Percentiles rank a stretch among this genome's conserved stretches.
Evolutionary conservation across 1,284 basidiomycete species (phyloP).

Genomic region (Termitomyces sp.): DNA sequence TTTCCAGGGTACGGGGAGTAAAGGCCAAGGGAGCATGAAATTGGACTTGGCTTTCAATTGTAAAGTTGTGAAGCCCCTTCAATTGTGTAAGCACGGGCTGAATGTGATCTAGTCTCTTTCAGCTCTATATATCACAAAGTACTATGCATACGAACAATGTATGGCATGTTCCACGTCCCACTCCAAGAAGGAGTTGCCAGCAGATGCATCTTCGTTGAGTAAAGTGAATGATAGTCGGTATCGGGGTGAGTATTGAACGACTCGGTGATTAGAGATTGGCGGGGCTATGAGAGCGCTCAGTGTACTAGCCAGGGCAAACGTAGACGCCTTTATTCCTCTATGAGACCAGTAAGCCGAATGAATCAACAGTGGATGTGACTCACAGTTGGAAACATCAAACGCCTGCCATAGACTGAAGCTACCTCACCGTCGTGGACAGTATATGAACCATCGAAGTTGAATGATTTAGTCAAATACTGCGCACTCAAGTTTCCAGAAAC

Average conservation of each 20-base stretch:
- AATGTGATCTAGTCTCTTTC: slow-evolving; percentile 56
- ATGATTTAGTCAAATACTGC: not conserved
- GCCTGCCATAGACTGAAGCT: slow-evolving; percentile 18
- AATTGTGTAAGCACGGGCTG: slow-evolving; percentile 61
- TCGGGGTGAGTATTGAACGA: slow-evolving; percentile 71
- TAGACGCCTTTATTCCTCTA: slow-evolving; percentile 4
- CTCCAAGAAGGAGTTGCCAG: slow-evolving; percentile 51
- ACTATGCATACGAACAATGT: slow-evolving; percentile 44
- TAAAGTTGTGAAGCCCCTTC: slow-evolving; percentile 78
- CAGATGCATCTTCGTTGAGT: slow-evolving; percentile 80
- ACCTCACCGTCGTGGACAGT: slow-evolving; percentile 13
- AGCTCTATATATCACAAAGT: slow-evolving; percentile 1
- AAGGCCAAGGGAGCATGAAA: slow-evolving; percentile 90
- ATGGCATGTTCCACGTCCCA: slow-evolving; percentile 75
- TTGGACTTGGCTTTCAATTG: slow-evolving; percentile 91
- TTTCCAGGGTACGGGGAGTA: slow-evolving; percentile 43
- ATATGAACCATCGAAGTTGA: slow-evolving; percentile 10
- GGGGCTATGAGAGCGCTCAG: slow-evolving; percentile 48
- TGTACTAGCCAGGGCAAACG: slow-evolving; percentile 30
- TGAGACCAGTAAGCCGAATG: not conserved
- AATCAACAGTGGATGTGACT: slow-evolving; percentile 7
- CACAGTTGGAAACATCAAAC: slow-evolving; percentile 25
- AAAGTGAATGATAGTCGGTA: slow-evolving; percentile 82
- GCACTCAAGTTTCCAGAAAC: not conserved
- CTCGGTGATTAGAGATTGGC: slow-evolving; percentile 46